Base-by-base conservation (phyloP, 306 rosid species). In the Biancaea sappan region DNA sequence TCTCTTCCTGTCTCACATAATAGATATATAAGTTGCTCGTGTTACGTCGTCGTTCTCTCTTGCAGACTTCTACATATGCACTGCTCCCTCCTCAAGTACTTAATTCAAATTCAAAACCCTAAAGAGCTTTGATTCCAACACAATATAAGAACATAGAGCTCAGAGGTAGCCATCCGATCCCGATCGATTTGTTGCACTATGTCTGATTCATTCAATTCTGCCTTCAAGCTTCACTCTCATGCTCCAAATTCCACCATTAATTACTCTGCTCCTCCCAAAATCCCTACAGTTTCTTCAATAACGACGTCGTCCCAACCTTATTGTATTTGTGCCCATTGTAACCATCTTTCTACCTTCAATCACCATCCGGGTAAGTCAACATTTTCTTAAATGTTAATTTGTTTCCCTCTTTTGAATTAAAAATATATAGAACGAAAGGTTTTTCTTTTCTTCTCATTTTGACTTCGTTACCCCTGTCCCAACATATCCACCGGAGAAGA, bases 281-380 rank as follows among this genome's bases (percentile, higher is more conserved):
- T 50, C 59, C 3, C 75, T 18, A 16, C 78, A 25, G 60, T 70
- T 26, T 29, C 82, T 48, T 67, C 85, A 34, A 50, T 65, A 65
- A 40, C n/a, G n/a, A n/a, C n/a, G n/a, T n/a, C n/a, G n/a, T n/a
- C 63, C 28, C 81, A 78, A 41, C 80, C 82, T 43, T 63, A 15
- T 41, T 79, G 80, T 46, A 29, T 79, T 72, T 79, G 78, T 74
- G 53, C 81, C 32, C 79, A 73, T 44, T 79, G 82, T 26, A 63
- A 56, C 72, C 67, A 79, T 71, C 51, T 82, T 72, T 64, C 51
- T 56, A 46, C 76, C 25, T 74, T 79, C 62, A 79, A 82, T 71
- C 86, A 69, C 48, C 88, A 68, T 50, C 43, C 40, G 19, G 86
- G 88, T 85, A 79, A 52, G 80, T 40, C 40, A 72, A 72, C 10